Evolutionary conservation across 352 stramenopile genomes (phyloP).

Genomic region (Peronospora farinosa): DNA sequence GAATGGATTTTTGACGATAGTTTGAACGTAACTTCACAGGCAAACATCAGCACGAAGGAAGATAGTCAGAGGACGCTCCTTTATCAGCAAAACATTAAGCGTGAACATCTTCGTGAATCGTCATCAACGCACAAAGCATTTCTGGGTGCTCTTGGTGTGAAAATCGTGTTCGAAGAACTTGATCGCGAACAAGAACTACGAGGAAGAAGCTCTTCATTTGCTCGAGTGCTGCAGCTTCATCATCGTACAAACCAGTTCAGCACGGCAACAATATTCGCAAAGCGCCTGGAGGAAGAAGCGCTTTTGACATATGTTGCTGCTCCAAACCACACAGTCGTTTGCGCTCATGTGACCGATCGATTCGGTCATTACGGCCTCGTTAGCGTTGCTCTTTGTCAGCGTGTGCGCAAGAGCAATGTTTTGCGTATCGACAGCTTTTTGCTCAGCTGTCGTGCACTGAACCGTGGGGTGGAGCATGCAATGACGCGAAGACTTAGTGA

Average conservation of each 20-base stretch:
- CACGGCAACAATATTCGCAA: slow-evolving; percentile 47
- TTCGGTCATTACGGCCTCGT: slow-evolving; percentile 76
- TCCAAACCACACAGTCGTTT: slow-evolving; percentile 28
- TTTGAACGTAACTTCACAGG: slow-evolving; percentile 1
- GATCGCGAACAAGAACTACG: slow-evolving; percentile 13
- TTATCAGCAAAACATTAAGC: slow-evolving; percentile 53
- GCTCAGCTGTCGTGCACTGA: slow-evolving; percentile 47
- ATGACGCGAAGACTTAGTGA: slow-evolving; percentile 49
- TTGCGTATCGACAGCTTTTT: slow-evolving; percentile 53
- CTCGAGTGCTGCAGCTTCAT: slow-evolving; percentile 53
- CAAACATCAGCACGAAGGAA: slow-evolving; percentile 29
- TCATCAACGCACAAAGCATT: slow-evolving; percentile 46
- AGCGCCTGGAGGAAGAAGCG: slow-evolving; percentile 26
- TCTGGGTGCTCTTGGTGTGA: slow-evolving; percentile 57
- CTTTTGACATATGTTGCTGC: slow-evolving; percentile 28
- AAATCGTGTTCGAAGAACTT: slow-evolving; percentile 57
- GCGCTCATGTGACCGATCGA: slow-evolving; percentile 58
- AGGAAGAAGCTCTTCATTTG: slow-evolving; percentile 24
- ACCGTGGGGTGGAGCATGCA: slow-evolving; percentile 32
- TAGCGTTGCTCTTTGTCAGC: slow-evolving; percentile 35
- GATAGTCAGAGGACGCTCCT: slow-evolving; percentile 43
- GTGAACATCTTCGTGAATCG: slow-evolving; percentile 27
- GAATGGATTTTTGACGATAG: slow-evolving; percentile 52
- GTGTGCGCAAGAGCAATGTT: slow-evolving; percentile 1
- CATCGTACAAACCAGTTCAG: slow-evolving; percentile 75